Evolutionary conservation across 2,329 filamentous ascomycete genomes (phyloP).

Genomic region (Xenosphaeropsis pyriputrescens): DNA sequence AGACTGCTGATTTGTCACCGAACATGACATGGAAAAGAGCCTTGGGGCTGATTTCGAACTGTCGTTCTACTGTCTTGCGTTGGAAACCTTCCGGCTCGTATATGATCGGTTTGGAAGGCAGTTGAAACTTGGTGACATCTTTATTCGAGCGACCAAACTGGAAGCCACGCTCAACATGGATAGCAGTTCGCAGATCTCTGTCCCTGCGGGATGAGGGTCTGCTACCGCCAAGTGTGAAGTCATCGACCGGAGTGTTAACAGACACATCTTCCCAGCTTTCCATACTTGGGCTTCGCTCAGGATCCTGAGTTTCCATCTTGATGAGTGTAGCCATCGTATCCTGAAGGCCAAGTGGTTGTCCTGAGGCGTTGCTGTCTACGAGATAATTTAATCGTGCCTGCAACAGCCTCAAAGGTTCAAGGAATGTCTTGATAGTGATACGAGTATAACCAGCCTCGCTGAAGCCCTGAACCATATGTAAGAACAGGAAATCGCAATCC

Average conservation of each 20-base stretch:
- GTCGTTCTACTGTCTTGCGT: conserved; percentile 57
- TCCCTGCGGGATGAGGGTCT: conserved; percentile 18
- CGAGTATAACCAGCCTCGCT: conserved; percentile 20
- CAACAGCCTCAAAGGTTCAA: conserved; percentile 73
- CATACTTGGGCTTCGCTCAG: conserved; percentile 52
- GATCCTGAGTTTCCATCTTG: conserved; percentile 52
- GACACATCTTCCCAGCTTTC: conserved; percentile 88
- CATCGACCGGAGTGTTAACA: conserved; percentile 41
- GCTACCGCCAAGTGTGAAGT: conserved; percentile 28
- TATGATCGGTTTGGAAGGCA: conserved; percentile 66
- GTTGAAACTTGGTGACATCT: conserved; percentile 49
- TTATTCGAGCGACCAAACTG: conserved; percentile 24
- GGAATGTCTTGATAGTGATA: conserved; percentile 81
- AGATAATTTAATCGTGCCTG: conserved; percentile 75
- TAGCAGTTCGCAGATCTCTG: conserved; percentile 36
- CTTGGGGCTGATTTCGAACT: conserved; percentile 86
- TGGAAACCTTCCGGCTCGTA: conserved; percentile 78
- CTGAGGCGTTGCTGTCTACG: conserved; percentile 63
- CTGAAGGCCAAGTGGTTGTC: conserved; percentile 53
- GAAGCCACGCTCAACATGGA: conserved; percentile 48
- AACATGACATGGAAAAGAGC: conserved; percentile 93
- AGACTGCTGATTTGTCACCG: conserved; percentile 89
- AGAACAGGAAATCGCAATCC: conserved; percentile 84
- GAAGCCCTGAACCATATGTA: conserved; percentile 41
- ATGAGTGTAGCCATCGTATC: conserved; percentile 59